Conservation (phyloP, 1,139 yeast species). For the Schwanniomyces etchellsii region DNA sequence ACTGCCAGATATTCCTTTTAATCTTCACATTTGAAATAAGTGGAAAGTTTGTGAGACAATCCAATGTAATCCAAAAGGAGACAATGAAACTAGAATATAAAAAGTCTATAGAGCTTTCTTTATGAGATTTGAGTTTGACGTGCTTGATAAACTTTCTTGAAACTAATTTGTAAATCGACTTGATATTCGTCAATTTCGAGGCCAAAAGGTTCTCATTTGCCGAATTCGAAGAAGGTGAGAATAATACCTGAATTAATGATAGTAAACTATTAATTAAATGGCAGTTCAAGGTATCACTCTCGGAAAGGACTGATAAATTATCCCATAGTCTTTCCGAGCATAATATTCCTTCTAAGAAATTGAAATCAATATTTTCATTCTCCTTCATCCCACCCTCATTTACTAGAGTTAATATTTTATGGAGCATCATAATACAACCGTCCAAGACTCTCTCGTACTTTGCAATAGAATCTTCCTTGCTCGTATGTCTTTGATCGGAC, state of each 20-base stretch:
- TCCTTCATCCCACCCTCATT: conserved; percentile 9
- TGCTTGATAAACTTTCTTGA: conserved; percentile 49
- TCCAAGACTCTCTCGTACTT: conserved; percentile 60
- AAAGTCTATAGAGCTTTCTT: conserved; percentile 15
- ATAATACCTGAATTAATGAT: conserved; percentile 21
- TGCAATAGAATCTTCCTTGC: conserved; percentile 60
- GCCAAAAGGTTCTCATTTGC: conserved; percentile 3
- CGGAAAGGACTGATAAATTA: conserved; percentile 21
- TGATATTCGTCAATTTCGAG: no score
- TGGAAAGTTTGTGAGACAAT: conserved; percentile 30
- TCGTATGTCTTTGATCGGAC: conserved; percentile 70
- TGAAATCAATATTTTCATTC: conserved; percentile 6
- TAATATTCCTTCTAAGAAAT: conserved; percentile 24
- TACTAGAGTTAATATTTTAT: conserved; percentile 26
- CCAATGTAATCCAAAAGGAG: conserved; percentile 45
- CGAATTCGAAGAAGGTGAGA: conserved; percentile 7
- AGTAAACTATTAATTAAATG: conserved; percentile 43
- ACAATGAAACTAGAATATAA: conserved; percentile 41
- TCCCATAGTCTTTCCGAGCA: conserved; percentile 42
- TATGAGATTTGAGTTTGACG: conserved; percentile 33
- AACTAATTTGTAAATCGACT: conserved; percentile 34
- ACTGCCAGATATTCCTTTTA: conserved; percentile 48
- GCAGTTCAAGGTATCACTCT: conserved; percentile 29
- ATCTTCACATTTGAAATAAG: conserved; percentile 16
- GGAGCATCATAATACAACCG: conserved; percentile 47